A percentile compares a stretch with the other conserved stretches of the same genome.
phyloP scores from a whole-genome alignment of 169 alveolate species.

The Besnoitia besnoiti region DNA sequence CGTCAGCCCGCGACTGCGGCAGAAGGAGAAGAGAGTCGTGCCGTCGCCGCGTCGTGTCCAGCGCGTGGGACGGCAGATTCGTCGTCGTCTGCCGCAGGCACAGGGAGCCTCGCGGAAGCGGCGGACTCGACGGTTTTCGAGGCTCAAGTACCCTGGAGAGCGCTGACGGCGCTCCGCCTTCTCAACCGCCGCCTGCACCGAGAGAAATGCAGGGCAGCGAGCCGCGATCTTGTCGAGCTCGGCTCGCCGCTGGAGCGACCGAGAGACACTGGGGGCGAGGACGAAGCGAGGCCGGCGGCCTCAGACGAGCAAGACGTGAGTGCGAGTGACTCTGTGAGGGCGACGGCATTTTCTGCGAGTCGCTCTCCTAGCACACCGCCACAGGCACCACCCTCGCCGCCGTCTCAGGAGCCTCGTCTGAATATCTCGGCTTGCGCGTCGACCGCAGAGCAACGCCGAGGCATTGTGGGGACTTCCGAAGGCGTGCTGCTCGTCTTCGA shows the following conservation, averaged over 20 bases:
- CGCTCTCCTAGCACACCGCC: no score
- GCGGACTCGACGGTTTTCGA: background rate
- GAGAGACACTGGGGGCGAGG: no score
- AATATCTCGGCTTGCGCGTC: background rate
- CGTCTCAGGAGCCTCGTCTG: background rate
- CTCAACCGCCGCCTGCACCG: background rate
- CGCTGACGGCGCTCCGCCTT: background rate
- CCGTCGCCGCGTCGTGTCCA: no score
- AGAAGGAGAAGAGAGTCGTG: background rate
- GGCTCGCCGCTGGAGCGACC: background rate
- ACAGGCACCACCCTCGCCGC: no score
- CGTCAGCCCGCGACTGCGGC: background rate
- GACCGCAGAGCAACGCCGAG: background rate
- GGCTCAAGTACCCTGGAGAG: background rate
- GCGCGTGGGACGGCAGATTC: no score
- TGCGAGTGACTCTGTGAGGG: no score
- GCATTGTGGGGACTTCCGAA: conserved; percentile 1
- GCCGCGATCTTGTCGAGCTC: no score
- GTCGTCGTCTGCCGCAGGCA: no score
- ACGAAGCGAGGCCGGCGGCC: no score
- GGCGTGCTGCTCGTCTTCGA: background rate
- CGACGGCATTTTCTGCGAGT: no score
- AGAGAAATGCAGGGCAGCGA: background rate
- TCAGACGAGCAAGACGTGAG: no score
- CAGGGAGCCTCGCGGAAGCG: background rate